phyloP scores from a whole-genome alignment of 2,329 filamentous ascomycete genomes.

The Beauveria sp. region DNA sequence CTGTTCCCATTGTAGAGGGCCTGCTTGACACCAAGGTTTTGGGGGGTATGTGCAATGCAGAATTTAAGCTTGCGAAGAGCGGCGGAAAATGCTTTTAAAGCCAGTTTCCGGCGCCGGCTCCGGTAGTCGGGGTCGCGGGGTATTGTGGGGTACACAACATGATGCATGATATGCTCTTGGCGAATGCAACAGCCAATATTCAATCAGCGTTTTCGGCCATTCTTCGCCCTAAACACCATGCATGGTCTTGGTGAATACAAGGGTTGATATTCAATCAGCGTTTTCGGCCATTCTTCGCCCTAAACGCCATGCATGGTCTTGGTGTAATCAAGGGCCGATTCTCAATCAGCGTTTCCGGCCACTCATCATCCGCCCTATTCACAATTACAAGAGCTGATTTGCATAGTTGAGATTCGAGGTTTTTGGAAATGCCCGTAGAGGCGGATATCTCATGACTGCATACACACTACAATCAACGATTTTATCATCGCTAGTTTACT shows the following conservation, averaged over 20 bases:
- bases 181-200: not conserved
- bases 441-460: slow-evolving; percentile 9
- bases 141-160: not conserved
- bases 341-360: not conserved
- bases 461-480: slow-evolving; percentile 7
- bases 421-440: not conserved
- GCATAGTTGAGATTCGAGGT: not conserved
- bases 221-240: not conserved
- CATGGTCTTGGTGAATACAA: not conserved
- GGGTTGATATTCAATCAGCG: not conserved
- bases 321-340: not conserved
- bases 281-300: not conserved
- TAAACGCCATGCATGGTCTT: not conserved
- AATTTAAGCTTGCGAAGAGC: not conserved
- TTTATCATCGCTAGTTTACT: not conserved
- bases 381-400: not conserved
- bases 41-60: not conserved
- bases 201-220: not conserved
- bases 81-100: not conserved
- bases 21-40: too few species aligned
- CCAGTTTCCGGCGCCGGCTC: slow-evolving; percentile 2
- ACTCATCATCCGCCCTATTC: not conserved
- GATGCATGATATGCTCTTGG: too few species aligned
- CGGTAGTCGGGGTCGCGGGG: slow-evolving; percentile 7
- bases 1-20: slow-evolving; percentile 31